phyloP scores from a whole-genome alignment of 352 stramenopile species.

The Aphanomyces stellatus region DNA sequence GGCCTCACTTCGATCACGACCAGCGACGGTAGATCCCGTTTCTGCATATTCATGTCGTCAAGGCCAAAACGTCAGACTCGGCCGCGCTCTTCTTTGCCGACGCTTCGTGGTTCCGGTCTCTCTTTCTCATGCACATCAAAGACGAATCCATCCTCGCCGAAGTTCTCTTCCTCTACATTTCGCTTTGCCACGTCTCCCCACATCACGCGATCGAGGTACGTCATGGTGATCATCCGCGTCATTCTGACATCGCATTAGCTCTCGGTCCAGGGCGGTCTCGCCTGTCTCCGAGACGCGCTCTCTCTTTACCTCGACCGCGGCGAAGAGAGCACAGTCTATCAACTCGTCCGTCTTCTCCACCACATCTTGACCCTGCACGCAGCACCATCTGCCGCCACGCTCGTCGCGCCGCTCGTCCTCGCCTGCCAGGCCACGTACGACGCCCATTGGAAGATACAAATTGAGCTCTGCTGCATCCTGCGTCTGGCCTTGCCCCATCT shows the following conservation, averaged over 20 bases:
- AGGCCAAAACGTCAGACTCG: too few species aligned
- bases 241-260: background rate
- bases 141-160: background rate
- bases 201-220: background rate
- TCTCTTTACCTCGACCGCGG: background rate
- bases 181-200: constrained; percentile 10
- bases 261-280: background rate
- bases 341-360: constrained; percentile 11
- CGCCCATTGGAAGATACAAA: background rate
- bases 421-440: background rate
- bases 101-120: constrained; percentile 5
- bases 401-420: background rate
- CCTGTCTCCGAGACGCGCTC: background rate
- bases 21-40: too few species aligned
- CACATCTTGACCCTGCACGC: background rate
- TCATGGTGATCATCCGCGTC: background rate
- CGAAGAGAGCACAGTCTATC: background rate
- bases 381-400: background rate
- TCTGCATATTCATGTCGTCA: too few species aligned
- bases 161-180: constrained; percentile 4
- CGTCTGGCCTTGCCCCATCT: background rate
- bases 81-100: constrained; percentile 10
- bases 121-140: background rate
- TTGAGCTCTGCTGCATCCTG: constrained; percentile 18
- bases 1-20: background rate